A percentile compares a stretch with the other conserved stretches of the same genome.
Conservation (phyloP, 768 basidiomycete genomes). For the Trametes sanguinea region DNA sequence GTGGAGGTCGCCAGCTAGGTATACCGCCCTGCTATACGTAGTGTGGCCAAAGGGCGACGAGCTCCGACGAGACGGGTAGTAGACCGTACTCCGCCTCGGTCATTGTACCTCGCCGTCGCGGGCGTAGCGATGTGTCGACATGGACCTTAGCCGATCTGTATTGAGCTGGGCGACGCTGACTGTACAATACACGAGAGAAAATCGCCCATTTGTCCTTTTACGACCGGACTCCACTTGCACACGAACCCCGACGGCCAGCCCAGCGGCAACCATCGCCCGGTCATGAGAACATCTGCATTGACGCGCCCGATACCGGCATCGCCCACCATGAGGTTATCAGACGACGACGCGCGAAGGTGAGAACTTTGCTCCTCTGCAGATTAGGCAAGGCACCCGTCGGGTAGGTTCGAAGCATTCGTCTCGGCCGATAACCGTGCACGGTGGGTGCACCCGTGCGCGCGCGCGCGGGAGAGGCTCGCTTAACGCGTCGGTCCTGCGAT, state of each 20-base stretch:
- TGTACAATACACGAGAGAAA: neutral
- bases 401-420: neutral
- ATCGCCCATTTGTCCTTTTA: slow-evolving; percentile 5
- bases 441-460: neutral
- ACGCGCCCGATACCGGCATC: slow-evolving; percentile 12
- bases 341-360: slow-evolving; percentile 12
- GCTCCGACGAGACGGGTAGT: too few relatives aligned
- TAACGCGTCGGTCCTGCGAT: too few relatives aligned
- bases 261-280: neutral
- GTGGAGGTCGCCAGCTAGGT: neutral
- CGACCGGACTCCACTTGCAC: neutral
- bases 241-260: neutral
- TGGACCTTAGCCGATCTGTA: neutral
- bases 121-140: neutral
- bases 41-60: too few relatives aligned
- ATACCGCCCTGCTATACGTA: too few relatives aligned
- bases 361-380: slow-evolving; percentile 12
- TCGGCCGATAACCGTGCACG: neutral
- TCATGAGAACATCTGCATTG: slow-evolving; percentile 7
- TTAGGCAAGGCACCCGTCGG: slow-evolving; percentile 12
- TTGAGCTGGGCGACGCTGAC: neutral
- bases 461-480: neutral
- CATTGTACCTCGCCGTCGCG: too few relatives aligned
- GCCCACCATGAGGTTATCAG: slow-evolving; percentile 21
- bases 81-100: too few relatives aligned